Percentiles rank a stretch among this genome's conserved stretches.
These are phyloP conservation scores for Ophiorrhiza pumila DNA, from an alignment of 257 asterid genomes.

Conservation along the genomic window DNA sequence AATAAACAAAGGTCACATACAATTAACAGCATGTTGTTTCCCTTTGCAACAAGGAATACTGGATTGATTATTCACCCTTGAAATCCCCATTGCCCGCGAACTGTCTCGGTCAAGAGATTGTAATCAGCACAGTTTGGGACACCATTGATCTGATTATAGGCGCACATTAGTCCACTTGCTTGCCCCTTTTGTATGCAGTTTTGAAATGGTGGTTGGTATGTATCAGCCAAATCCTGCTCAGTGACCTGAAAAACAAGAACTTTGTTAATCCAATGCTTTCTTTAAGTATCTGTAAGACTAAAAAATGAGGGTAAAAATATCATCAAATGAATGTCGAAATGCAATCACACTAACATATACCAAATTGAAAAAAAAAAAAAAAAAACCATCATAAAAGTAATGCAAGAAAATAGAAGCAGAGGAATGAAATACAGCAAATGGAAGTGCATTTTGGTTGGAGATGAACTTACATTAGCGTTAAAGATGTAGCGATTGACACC, in stretches of 20 bases:
- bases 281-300: too few species aligned
- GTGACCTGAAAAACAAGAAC: slow-evolving; percentile 36
- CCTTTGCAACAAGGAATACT: background rate
- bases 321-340: too few species aligned
- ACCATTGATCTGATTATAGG: slow-evolving; percentile 65
- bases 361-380: background rate
- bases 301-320: too few species aligned
- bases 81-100: slow-evolving; percentile 68
- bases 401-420: background rate
- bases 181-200: slow-evolving; percentile 55
- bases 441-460: background rate
- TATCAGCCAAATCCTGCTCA: slow-evolving; percentile 67
- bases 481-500: slow-evolving; percentile 50
- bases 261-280: background rate
- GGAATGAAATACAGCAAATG: background rate
- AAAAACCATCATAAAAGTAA: background rate
- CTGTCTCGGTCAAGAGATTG: slow-evolving; percentile 45
- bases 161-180: slow-evolving; percentile 71
- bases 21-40: background rate
- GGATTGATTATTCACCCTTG: slow-evolving; percentile 36
- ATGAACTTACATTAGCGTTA: slow-evolving; percentile 55
- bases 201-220: slow-evolving; percentile 70
- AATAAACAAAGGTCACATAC: background rate
- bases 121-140: slow-evolving; percentile 64
- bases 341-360: background rate